These are phyloP conservation scores for Russula sp. DNA, from an alignment of 768 basidiomycete species.

Conservation along the genomic window DNA sequence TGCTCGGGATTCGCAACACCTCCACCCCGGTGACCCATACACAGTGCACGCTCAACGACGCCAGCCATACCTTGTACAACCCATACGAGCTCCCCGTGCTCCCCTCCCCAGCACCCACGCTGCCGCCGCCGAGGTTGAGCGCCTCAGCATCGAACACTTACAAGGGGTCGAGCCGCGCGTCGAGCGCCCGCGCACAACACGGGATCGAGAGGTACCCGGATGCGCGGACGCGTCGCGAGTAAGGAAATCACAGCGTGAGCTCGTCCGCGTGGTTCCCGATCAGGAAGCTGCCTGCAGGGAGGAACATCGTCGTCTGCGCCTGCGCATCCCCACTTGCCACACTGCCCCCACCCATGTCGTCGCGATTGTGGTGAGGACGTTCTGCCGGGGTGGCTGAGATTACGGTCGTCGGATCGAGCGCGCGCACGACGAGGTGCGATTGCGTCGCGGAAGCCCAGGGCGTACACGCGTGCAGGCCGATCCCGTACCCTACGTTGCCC, in stretches of 20 bases:
- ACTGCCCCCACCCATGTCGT: neutral
- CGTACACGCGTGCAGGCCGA: constrained; percentile 64
- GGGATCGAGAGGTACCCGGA: constrained; percentile 80
- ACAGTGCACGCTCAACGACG: constrained; percentile 58
- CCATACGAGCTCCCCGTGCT: constrained; percentile 63
- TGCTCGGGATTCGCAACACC: constrained; percentile 83
- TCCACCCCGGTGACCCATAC: constrained; percentile 90
- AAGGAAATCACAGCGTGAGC: constrained; percentile 85
- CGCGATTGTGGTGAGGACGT: neutral
- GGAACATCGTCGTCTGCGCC: constrained; percentile 23
- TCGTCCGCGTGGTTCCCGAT: constrained; percentile 98
- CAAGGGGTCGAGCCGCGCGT: constrained; percentile 47
- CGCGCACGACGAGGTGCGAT: constrained; percentile 53
- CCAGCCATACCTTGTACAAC: constrained; percentile 84
- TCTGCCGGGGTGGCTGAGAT: neutral
- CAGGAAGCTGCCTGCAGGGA: constrained; percentile 56
- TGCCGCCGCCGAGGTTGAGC: constrained; percentile 46
- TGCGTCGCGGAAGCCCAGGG: constrained; percentile 38
- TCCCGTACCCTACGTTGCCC: constrained; percentile 78
- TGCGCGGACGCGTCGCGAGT: constrained; percentile 52
- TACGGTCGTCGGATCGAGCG: constrained; percentile 55
- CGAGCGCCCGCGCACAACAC: constrained; percentile 85
- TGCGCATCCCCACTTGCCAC: neutral
- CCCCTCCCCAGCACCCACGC: constrained; percentile 32
- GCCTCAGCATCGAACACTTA: constrained; percentile 30